Evolutionary conservation across 208 protist genomes (phyloP), one percentile per base, ranked within the genome.

Genomic region (Crithidia mellificae): DNA sequence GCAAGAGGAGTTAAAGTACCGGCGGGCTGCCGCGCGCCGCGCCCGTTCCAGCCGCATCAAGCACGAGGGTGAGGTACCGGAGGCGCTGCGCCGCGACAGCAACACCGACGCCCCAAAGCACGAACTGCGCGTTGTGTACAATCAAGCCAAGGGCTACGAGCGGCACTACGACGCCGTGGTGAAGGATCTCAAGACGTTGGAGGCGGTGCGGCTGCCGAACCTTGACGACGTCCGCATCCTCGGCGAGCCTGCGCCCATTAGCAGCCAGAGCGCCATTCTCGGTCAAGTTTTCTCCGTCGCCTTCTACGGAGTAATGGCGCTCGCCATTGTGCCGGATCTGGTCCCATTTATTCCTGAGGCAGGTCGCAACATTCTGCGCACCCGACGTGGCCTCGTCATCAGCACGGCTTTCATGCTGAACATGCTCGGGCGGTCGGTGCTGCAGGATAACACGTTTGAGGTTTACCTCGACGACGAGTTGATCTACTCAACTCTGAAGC

Each of bases 381-480:
- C 76, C 20, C 57, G 80, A 30, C 72, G 73, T 20, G 49, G 63
- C 12, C 69, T 81, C 14, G 47, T 89, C n/a, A 67, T 81, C 24
- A 72, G 65, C 57, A 74, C 63, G 11, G 78, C 59, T 25, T 77
- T 93, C 47, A 36, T 85, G 47, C 41, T 84, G 24, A 93, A 86
- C 64, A 72, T 83, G 29, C 19, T 87, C 17, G 70, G 77, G 22
- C 29, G 70, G 36, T 55, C 70, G 6, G 20, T 81, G 15, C 24
- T 58, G 30, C 82, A 84, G 61, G 84, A 73, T 12, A 83, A 77
- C 6, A 83, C 86, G 12, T 93, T 89, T 72, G 87, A 93, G 58
- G 78, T 93, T 17, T 89, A 82, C 65, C 55, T 93, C 9, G 77
- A 91, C 29, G 77, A 52, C 29, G 44, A 63, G 11, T 69, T 80